Percentiles rank a stretch among this genome's conserved stretches.
Evolutionary conservation across 2,329 filamentous ascomycete genomes (phyloP).

Genomic region (Whalleya microplaca): DNA sequence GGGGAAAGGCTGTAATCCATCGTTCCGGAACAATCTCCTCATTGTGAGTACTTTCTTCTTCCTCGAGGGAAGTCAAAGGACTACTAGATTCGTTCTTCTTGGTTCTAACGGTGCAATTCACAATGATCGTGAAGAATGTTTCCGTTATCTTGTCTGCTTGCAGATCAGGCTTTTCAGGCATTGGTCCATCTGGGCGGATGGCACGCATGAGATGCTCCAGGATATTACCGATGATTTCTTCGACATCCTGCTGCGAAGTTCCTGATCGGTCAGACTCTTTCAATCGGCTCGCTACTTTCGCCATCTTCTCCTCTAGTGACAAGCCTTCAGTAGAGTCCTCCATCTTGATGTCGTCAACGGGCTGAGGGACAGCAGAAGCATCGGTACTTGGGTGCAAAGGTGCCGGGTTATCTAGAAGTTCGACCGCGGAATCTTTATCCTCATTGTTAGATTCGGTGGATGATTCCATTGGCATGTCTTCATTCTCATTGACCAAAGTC

Average conservation of each 20-base stretch:
- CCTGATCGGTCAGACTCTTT: constrained; percentile 52
- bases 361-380: constrained; percentile 7
- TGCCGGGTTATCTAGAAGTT: neutral
- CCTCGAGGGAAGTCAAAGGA: constrained; percentile 32
- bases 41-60: constrained; percentile 49
- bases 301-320: constrained; percentile 51
- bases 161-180: constrained; percentile 66
- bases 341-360: constrained; percentile 33
- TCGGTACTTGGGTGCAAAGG: constrained; percentile 9
- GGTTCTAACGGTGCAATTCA: constrained; percentile 62
- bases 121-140: constrained; percentile 65
- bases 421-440: constrained; percentile 1
- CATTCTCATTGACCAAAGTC: constrained; percentile 53
- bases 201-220: constrained; percentile 90
- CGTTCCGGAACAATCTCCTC: constrained; percentile 65
- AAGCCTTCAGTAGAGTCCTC: constrained; percentile 31
- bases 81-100: constrained; percentile 26
- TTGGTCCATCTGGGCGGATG: constrained; percentile 70
- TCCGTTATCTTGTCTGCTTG: constrained; percentile 82
- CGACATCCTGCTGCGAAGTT: constrained; percentile 87
- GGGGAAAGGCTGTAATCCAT: constrained; percentile 59
- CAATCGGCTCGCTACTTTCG: constrained; percentile 43
- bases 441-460: constrained; percentile 38
- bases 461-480: constrained; percentile 42
- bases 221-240: constrained; percentile 92